Base-by-base conservation (phyloP, 2,329 filamentous ascomycete genomes). In the Epichloe sibirici region DNA sequence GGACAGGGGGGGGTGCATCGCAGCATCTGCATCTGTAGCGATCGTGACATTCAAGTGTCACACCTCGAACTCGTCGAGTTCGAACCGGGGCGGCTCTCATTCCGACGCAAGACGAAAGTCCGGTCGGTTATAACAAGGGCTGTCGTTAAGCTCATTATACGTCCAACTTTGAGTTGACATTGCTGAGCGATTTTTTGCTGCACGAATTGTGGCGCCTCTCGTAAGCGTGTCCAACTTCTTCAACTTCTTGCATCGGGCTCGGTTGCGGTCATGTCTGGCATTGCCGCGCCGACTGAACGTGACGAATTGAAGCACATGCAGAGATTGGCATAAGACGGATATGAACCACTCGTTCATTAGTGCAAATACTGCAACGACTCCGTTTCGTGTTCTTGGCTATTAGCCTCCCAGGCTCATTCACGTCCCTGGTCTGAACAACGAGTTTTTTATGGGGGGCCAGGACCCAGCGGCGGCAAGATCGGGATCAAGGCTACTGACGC, bases 381-480 rank as follows among this genome's bases (percentile, higher is more conserved):
- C 17, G 17, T 21, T 21, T 21, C 17, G 17, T 21, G 17, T 21
- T 21, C 17, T 21, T 21, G 28, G 8, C 28, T n/a, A n/a, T 17
- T 39, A 37, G 40, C 34, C 21, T 31, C 21, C 6, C 49, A 45
- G 40, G 13, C 23, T 4, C 40, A 43, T 12, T 8, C 12, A 43
- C 40, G 23, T 3, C 17, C 40, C 40, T 49, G 17, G 28, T 38
- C 38, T 15, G 21, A 39, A 28, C 17, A 15, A 17, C 37, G n/a
- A 21, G 21, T 4, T 11, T 42, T 21, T 31, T 43, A 35, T 9
- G 3, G 28, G 28, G 28, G 28, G 5, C 39, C 39, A 45, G 40
- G 40, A 28, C 31, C 40, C 31, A 45, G 42, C 48, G 38, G 42
- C 48, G 48, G 42, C 49, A 51, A 45, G 45, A 45, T 50, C 48